Percentiles rank a stretch among this genome's conserved stretches.
These are phyloP conservation scores for Melanogaster broomeanus DNA, from an alignment of 768 basidiomycete genomes.

Conservation along the genomic window DNA sequence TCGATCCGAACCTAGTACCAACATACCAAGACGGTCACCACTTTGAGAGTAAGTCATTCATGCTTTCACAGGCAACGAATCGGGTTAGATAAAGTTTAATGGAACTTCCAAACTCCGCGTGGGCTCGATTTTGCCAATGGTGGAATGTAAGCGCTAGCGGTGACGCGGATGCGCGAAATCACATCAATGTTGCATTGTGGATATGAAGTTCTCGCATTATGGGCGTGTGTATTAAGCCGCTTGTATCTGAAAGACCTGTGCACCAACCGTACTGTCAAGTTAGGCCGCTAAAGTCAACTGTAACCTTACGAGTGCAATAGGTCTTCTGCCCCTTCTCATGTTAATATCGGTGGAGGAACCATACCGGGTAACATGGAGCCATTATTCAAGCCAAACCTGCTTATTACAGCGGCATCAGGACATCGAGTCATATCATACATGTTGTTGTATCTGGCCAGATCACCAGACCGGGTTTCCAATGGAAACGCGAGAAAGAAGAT, in stretches of 20 bases:
- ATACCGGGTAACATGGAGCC: background rate
- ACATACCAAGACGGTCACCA: background rate
- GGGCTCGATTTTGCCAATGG: background rate
- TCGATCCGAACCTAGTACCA: conserved; percentile 6
- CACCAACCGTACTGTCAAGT: too few species aligned
- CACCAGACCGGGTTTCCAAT: conserved; percentile 23
- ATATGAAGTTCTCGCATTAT: background rate
- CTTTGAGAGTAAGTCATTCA: background rate
- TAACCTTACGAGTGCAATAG: conserved; percentile 1
- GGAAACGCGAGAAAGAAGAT: conserved; percentile 20
- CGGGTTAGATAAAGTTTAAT: background rate
- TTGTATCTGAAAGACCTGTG: too few species aligned
- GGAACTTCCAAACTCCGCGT: background rate
- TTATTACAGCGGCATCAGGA: background rate
- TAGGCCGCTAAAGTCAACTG: background rate
- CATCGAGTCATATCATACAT: background rate
- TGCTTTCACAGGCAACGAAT: too few species aligned
- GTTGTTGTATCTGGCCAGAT: conserved; percentile 10
- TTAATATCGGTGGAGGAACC: background rate
- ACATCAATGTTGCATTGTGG: background rate
- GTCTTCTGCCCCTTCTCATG: conserved; percentile 1
- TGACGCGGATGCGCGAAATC: background rate
- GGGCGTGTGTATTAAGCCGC: too few species aligned
- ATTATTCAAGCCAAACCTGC: background rate
- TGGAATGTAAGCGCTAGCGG: background rate